Percentiles rank a stretch among this genome's conserved stretches.
These are phyloP conservation scores for Heliamphora pulchella DNA, from an alignment of 179 eudicot genomes.

Conservation along the genomic window DNA sequence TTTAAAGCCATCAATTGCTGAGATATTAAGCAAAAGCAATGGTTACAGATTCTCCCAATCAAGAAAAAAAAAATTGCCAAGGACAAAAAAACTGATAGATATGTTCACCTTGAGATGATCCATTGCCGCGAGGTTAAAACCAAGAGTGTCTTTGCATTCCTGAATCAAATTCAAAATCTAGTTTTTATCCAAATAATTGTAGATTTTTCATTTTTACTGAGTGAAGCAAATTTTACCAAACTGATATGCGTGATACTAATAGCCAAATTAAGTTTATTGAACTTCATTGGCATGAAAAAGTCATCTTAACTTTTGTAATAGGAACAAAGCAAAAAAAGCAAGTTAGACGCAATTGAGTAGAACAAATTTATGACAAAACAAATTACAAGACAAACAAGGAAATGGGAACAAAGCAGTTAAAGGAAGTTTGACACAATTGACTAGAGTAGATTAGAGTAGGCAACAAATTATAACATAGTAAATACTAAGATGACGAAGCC, in stretches of 20 bases:
- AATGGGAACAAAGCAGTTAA: too few relatives aligned
- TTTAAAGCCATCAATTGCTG: slow-evolving; percentile 79
- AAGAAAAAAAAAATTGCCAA: not conserved
- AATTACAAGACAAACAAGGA: too few relatives aligned
- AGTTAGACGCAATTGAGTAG: too few relatives aligned
- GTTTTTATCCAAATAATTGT: not conserved
- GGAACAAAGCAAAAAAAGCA: too few relatives aligned
- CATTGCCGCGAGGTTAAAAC: slow-evolving; percentile 93
- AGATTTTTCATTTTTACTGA: not conserved
- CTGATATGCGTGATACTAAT: not conserved
- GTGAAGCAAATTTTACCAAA: not conserved
- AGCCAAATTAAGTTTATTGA: not conserved
- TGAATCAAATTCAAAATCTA: slow-evolving; percentile 23
- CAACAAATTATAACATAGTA: not conserved
- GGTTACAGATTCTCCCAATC: not conserved
- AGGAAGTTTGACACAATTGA: not conserved
- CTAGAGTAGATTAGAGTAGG: not conserved
- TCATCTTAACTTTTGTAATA: not conserved
- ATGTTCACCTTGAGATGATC: slow-evolving; percentile 73
- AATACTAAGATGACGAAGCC: not conserved
- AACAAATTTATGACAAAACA: too few relatives aligned
- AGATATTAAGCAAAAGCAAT: slow-evolving; percentile 14
- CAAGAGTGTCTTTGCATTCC: slow-evolving; percentile 89
- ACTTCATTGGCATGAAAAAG: not conserved
- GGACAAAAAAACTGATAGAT: not conserved